Base-by-base conservation (phyloP, 768 basidiomycete species). In the Fomitopsis serialis region DNA sequence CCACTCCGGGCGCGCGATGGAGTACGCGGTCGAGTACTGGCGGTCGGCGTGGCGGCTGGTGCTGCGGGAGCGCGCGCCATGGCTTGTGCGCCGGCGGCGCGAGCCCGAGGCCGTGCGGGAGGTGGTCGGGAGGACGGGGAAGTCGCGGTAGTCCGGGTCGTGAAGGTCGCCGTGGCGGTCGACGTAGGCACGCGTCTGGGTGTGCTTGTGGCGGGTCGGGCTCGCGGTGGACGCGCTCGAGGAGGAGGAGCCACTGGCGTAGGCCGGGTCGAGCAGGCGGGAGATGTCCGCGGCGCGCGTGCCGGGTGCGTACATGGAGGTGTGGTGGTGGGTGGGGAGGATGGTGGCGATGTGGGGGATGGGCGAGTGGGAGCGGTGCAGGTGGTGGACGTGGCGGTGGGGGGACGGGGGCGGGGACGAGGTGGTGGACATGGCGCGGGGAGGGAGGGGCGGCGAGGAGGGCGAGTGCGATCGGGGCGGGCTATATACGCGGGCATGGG, bases 131-230 rank as follows among this genome's bases (percentile, higher is more conserved):
- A 72, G 61, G 32, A 74, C 62, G 25, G 83, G 84, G 54, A 85
- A 85, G 68, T 84, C 75, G 56, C 82, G 74, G 68, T 77, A 85
- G 62, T 85, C 84, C 19, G 84, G 83, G 66, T 85, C 84, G 61
- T 85, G 83, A 22, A 84, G 70, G 66, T 82, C 78, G 45, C 83
- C 84, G 55, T 77, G 72, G 63, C 70, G 72, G 73, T 85, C 84
- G 56, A 84, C 76, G 61, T 83, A 84, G 54, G 76, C 81, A 23
- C 59, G 58, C 42, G 63, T 49, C 22, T 61, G 62, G 23, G 9
- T 25, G 45, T 55, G 59, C 36, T 24, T 52, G 22, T 54, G 44
- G 25, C 34, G 48, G 32, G 58, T 52, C 23, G 71, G 61, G 6
- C 63, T 60, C 3, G 60, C 56, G 13, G 63, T 59, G 25, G 19